Evolutionary conservation across 2,329 filamentous ascomycete genomes (phyloP).

Genomic region (Neofusicoccum umdonicola): DNA sequence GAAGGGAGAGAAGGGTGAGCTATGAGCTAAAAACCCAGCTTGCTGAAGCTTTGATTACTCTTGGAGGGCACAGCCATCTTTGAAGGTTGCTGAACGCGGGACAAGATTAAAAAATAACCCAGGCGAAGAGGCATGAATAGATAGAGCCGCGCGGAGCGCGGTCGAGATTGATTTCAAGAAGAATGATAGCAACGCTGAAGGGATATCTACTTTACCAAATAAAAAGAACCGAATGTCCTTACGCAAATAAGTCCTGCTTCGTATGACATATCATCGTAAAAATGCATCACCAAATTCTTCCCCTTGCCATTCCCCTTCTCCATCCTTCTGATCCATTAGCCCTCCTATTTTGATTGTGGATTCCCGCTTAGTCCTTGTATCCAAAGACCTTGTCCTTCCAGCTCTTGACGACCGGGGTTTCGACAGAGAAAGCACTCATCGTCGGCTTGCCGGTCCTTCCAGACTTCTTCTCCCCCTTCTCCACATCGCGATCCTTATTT

Average conservation of each 20-base stretch:
- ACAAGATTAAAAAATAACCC: too few relatives aligned
- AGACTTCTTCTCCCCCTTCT: conserved; percentile 27
- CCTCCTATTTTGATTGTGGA: neutral
- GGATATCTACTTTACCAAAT: conserved; percentile 7
- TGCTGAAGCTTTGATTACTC: neutral
- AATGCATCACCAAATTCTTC: neutral
- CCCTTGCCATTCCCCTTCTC: neutral
- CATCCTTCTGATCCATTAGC: neutral
- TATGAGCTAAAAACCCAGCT: neutral
- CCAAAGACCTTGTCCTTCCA: conserved; percentile 19
- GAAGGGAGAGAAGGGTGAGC: conserved; percentile 37
- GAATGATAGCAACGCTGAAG: neutral
- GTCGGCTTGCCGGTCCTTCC: conserved; percentile 23
- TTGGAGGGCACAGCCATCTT: too few relatives aligned
- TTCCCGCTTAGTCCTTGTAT: neutral
- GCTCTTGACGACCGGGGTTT: conserved; percentile 25
- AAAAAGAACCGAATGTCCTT: conserved; percentile 2
- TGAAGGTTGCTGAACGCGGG: too few relatives aligned
- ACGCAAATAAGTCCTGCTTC: neutral
- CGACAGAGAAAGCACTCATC: conserved; percentile 31
- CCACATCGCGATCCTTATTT: conserved; percentile 30
- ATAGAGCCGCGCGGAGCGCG: too few relatives aligned
- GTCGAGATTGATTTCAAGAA: neutral
- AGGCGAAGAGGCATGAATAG: too few relatives aligned
- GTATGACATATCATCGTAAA: neutral